Conservation (phyloP, 2,329 filamentous ascomycete species). For the Exophiala mesophila region DNA sequence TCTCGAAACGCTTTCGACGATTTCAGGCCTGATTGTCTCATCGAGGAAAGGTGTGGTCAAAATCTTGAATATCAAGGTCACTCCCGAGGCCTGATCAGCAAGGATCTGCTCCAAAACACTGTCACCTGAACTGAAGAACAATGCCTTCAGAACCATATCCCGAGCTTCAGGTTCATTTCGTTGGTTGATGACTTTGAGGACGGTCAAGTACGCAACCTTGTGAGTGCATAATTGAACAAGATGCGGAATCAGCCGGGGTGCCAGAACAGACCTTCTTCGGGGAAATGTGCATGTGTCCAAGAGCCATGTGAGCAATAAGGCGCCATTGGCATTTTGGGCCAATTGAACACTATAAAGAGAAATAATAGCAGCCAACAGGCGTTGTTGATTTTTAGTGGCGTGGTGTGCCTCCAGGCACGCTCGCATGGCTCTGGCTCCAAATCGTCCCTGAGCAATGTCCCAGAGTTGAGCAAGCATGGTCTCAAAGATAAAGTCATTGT, state of each 20-base stretch:
- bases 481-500: conserved; percentile 97
- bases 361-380: conserved; percentile 89
- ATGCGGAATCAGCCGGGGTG: conserved; percentile 85
- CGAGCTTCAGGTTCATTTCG: conserved; percentile 89
- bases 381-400: conserved; percentile 88
- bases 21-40: conserved; percentile 78
- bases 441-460: conserved; percentile 88
- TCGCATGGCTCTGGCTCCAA: conserved; percentile 91
- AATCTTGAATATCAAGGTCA: conserved; percentile 97
- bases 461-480: conserved; percentile 92
- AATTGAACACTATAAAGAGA: conserved; percentile 95
- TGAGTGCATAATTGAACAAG: conserved; percentile 95
- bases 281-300: conserved; percentile 97
- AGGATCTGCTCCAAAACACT: conserved; percentile 85
- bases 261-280: conserved; percentile 80
- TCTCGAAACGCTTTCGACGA: conserved; percentile 85
- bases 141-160: conserved; percentile 79
- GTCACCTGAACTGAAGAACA: conserved; percentile 89
- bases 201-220: conserved; percentile 95
- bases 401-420: conserved; percentile 96
- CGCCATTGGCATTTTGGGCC: conserved; percentile 92
- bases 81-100: conserved; percentile 83
- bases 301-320: conserved; percentile 92
- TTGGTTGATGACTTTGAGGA: conserved; percentile 97
- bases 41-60: conserved; percentile 97